Conservation (phyloP, 2,329 filamentous ascomycete genomes). For the Rhinocladiella mackenziei region DNA sequence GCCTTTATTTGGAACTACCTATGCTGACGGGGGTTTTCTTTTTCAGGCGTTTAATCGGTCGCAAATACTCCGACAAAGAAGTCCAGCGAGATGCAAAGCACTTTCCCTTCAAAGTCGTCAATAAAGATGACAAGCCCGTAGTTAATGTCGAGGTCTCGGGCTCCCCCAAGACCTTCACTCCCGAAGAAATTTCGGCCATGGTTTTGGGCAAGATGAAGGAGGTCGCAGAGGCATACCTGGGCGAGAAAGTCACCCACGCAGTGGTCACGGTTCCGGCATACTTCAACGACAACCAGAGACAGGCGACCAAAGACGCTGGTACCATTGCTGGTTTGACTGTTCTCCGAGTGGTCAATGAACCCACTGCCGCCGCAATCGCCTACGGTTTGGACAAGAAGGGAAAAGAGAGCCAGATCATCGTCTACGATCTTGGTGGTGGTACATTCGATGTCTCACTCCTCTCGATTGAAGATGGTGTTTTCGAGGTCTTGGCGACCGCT, state of each 20-base stretch:
- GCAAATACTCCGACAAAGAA: constrained; percentile 77
- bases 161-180: constrained; percentile 59
- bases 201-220: constrained; percentile 66
- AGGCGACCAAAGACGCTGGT: constrained; percentile 94
- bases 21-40: too few species aligned
- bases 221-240: constrained; percentile 59
- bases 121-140: constrained; percentile 84
- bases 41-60: constrained; percentile 72
- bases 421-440: constrained; percentile 91
- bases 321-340: constrained; percentile 89
- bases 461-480: constrained; percentile 85
- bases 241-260: constrained; percentile 58
- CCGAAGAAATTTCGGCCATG: constrained; percentile 65
- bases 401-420: constrained; percentile 81
- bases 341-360: constrained; percentile 94
- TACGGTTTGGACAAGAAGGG: constrained; percentile 87
- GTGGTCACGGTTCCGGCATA: constrained; percentile 93
- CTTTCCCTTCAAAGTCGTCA: constrained; percentile 92
- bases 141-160: constrained; percentile 65
- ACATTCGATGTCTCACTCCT: constrained; percentile 93
- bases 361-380: constrained; percentile 89
- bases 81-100: constrained; percentile 94
- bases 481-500: constrained; percentile 89
- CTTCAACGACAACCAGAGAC: constrained; percentile 97
- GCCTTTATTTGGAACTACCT: too few species aligned